Evolutionary conservation across 495 filamentous ascomycete species (phyloP).

Genomic region (Neurospora sp.): DNA sequence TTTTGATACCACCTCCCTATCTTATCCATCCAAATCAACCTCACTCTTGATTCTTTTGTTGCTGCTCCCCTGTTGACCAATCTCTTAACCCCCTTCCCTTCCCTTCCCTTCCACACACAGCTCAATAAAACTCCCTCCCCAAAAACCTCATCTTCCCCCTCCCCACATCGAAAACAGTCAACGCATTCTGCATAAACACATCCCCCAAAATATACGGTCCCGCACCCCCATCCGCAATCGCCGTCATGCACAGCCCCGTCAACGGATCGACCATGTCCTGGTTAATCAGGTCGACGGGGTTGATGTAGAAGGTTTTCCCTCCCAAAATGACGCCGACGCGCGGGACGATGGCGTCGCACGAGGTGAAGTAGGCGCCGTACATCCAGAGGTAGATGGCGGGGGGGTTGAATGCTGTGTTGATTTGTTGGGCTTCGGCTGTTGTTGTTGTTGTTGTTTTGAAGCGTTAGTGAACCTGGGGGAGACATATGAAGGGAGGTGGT

Average conservation of each 20-base stretch:
- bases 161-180: constrained; percentile 53
- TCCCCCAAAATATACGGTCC: constrained; percentile 49
- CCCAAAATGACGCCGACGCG: constrained; percentile 41
- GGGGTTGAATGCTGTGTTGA: constrained; percentile 46
- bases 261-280: constrained; percentile 25
- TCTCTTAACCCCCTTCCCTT: no score
- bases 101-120: no score
- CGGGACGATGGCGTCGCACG: constrained; percentile 46
- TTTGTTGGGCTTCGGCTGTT: constrained; percentile 25
- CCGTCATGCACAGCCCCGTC: constrained; percentile 38
- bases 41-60: no score
- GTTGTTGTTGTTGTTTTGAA: no score
- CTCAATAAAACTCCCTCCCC: constrained; percentile 14
- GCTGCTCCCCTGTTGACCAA: no score
- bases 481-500: no score
- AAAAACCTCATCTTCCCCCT: constrained; percentile 42
- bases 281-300: constrained; percentile 45
- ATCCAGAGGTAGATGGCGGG: constrained; percentile 36
- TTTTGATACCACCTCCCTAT: no score
- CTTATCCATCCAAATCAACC: no score
- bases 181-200: constrained; percentile 53
- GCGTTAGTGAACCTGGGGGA: not conserved
- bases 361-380: constrained; percentile 41
- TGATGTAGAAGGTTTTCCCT: constrained; percentile 40
- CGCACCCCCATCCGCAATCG: constrained; percentile 30